Evolutionary conservation across 2,329 filamentous ascomycete genomes (phyloP), one percentile per base, ranked within the genome.

Genomic region (Hymenoscyphus fructigenus): DNA sequence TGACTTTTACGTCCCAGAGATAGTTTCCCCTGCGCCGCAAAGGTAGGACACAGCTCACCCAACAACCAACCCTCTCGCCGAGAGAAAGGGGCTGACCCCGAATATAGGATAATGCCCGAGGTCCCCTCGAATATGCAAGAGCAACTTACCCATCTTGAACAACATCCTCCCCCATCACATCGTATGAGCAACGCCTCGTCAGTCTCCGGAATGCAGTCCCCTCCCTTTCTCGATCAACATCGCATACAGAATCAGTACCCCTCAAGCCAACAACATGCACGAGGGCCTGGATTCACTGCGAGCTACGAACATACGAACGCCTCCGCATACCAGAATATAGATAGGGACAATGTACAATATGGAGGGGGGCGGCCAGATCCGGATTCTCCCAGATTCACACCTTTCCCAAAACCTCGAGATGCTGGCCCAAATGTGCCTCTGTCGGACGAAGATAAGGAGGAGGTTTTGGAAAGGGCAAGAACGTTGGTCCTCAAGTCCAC

Each of bases 101-200:
- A 23, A 59, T 56, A n/a, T 78, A 96, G 92, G 82, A 88, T 96
- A 75, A 97, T 94, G 88, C 91, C 92, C 77, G 93, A 97, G 83
- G 93, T 97, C 70, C 92, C 94, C 71, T 91, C 94, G 79, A 94
- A 97, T 79, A 97, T 99, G 87, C 93, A 97, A 81, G 90, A 96
- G 75, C 94, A 91, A 79, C 86, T 99, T 70, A 91, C 94, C 74
- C 89, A 93, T 78, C 87, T 99, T 81, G 93, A 97, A 83, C 89
- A 93, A 81, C 90, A 90, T 67, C 80, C 78, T 74, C 79, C 75
- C 58, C 72, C 65, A 68, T 71, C 64, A 59, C 64, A 70, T 69
- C 71, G 68, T 53, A 68, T 69, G 68, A 73, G 72, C 47, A 61
- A 17, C 47, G 47, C 59, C 5, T 61, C 59, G 15, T 53, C 59